A percentile compares a stretch with the other conserved stretches of the same genome.
Conservation (phyloP, 495 filamentous ascomycete genomes). For the Trichoderma parareesei region DNA sequence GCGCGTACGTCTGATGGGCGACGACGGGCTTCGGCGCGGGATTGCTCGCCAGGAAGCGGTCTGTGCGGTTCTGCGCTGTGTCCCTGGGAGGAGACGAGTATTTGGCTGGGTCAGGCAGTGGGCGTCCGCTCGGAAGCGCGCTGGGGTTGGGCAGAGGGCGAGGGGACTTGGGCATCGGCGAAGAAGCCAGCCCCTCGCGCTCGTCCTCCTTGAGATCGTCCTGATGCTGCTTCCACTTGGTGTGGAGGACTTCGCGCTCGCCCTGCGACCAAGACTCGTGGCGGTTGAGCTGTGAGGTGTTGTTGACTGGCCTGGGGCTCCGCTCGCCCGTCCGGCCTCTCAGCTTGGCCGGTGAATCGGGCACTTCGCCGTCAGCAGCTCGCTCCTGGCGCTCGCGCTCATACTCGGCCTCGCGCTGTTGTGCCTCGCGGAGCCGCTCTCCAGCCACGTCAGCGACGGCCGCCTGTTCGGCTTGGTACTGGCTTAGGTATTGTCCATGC, state of each 20-base stretch:
- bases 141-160: conserved; percentile 10
- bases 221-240: conserved; percentile 56
- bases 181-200: neutral
- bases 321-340: neutral
- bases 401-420: conserved; percentile 79
- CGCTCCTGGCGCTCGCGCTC: conserved; percentile 68
- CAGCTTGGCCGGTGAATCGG: neutral
- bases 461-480: conserved; percentile 63
- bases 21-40: conserved; percentile 27
- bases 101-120: conserved; percentile 25
- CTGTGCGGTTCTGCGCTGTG: conserved; percentile 30
- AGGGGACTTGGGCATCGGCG: neutral
- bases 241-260: conserved; percentile 65
- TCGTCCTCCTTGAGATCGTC: conserved; percentile 26
- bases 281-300: conserved; percentile 46
- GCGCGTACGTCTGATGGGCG: conserved; percentile 44
- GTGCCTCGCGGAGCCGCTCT: conserved; percentile 65
- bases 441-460: conserved; percentile 23
- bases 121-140: conserved; percentile 14
- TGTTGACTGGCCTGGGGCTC: conserved; percentile 17
- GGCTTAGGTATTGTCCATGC: conserved; percentile 75
- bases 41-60: conserved; percentile 35
- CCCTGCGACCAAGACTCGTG: conserved; percentile 62
- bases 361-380: conserved; percentile 7
- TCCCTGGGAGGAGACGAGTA: conserved; percentile 21